Base-by-base conservation (phyloP, 2,329 filamentous ascomycete genomes). In the Cladosporium sp. region DNA sequence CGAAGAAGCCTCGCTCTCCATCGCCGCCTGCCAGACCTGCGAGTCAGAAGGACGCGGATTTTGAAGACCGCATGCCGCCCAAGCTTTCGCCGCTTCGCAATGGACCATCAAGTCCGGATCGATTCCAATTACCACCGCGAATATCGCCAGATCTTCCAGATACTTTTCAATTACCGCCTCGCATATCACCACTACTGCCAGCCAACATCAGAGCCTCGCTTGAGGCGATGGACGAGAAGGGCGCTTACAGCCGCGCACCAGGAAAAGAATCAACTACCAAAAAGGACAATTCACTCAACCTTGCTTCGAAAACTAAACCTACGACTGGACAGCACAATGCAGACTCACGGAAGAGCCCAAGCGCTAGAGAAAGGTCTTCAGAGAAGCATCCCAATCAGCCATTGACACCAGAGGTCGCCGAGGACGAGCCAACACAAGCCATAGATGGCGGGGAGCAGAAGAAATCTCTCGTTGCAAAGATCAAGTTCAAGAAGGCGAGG, bases 181-280 rank as follows among this genome's bases (percentile, higher is more conserved):
- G 80, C 30, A 65, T 82, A n/a, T 82, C 79, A 4, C 78, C 79
- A 3, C 79, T 77, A 12, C 67, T 83, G 3, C 79, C 79, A 6
- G 69, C 75, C 2, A 75, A 74, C 47, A 72, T 83, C 38, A 75
- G 78, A 56, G 75, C 72, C 50, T 75, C 79, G 49, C 62, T 82
- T 20, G 70, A 71, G 51, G 67, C 32, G n/a, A 35, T 16, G 12
- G 20, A 41, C 15, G 30, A 20, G 27, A 45, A 7, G 15, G 32
- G 32, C n/a, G 3, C n/a, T 9, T 4, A n/a, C 8, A n/a, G 32
- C 12, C 8, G 32, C 7, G 32, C 13, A 16, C 32, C 13, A 15
- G n/a, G 32, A 35, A 35, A n/a, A 15, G 32, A 35, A 4, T 35
- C 12, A 7, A 15, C 4, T 16, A 3, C 32, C 32, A 35, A 35